Evolutionary conservation across 2,329 filamentous ascomycete genomes (phyloP).

Genomic region (Cercospora citrullina): DNA sequence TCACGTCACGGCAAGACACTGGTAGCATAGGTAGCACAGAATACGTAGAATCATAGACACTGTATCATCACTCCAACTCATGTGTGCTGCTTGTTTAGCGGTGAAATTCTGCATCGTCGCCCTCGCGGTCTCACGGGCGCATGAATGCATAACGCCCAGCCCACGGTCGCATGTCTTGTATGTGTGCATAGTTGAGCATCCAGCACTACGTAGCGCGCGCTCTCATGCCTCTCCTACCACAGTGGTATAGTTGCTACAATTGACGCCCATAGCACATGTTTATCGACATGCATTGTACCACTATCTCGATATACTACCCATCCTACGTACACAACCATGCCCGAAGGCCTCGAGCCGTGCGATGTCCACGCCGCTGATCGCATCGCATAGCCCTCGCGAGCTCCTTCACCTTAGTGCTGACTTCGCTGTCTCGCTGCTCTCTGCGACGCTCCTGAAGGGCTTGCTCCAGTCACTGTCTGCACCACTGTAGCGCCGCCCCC

Average conservation of each 20-base stretch:
- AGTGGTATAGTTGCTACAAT: background rate
- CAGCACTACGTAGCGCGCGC: background rate
- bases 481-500: background rate
- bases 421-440: background rate
- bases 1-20: background rate
- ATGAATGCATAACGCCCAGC: background rate
- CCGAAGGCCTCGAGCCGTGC: background rate
- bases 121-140: background rate
- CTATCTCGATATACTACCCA: background rate
- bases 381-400: background rate
- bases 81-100: background rate
- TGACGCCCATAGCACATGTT: background rate
- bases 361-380: background rate
- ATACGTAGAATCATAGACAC: background rate
- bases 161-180: background rate
- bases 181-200: background rate
- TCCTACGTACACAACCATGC: background rate
- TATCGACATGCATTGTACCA: too few relatives aligned
- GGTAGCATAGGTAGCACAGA: background rate
- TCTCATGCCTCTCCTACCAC: background rate
- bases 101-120: background rate
- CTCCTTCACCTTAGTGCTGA: background rate
- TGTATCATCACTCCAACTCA: background rate
- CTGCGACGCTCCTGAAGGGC: background rate
- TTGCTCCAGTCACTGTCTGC: background rate